Conservation (phyloP, 2,329 filamentous ascomycete species). For the Fusarium fracticaudum region DNA sequence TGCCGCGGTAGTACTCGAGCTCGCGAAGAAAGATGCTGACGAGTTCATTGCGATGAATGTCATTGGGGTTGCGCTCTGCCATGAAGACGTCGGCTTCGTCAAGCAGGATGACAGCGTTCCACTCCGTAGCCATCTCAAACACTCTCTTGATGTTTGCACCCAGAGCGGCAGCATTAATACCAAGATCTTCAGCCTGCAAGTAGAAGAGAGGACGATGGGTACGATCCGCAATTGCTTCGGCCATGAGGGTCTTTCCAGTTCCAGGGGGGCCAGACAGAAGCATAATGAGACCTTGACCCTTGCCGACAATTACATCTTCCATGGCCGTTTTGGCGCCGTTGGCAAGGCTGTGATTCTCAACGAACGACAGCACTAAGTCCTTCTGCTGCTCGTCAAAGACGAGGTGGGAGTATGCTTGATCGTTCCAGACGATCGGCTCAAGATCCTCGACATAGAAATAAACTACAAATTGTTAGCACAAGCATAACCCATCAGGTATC, state of each 20-base stretch:
- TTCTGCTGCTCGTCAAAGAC: constrained; percentile 60
- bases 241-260: constrained; percentile 58
- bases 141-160: constrained; percentile 58
- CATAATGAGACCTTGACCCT: constrained; percentile 57
- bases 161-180: constrained; percentile 53
- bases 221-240: constrained; percentile 55
- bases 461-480: constrained; percentile 31
- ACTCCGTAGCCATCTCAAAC: constrained; percentile 59
- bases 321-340: constrained; percentile 34
- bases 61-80: constrained; percentile 54
- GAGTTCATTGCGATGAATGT: constrained; percentile 60
- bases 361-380: constrained; percentile 58
- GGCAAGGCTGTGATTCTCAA: constrained; percentile 52
- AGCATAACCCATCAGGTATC: neutral
- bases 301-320: constrained; percentile 55
- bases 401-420: constrained; percentile 56
- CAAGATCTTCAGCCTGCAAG: constrained; percentile 59
- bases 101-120: constrained; percentile 61
- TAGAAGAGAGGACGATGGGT: constrained; percentile 56
- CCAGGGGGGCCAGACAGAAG: constrained; percentile 58
- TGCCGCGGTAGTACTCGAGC: constrained; percentile 57
- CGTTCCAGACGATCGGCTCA: constrained; percentile 55
- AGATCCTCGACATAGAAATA: constrained; percentile 55
- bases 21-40: constrained; percentile 59
- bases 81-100: constrained; percentile 66